Evolutionary conservation across 2,329 filamentous ascomycete species (phyloP).

Genomic region (Colletotrichum tropicale): DNA sequence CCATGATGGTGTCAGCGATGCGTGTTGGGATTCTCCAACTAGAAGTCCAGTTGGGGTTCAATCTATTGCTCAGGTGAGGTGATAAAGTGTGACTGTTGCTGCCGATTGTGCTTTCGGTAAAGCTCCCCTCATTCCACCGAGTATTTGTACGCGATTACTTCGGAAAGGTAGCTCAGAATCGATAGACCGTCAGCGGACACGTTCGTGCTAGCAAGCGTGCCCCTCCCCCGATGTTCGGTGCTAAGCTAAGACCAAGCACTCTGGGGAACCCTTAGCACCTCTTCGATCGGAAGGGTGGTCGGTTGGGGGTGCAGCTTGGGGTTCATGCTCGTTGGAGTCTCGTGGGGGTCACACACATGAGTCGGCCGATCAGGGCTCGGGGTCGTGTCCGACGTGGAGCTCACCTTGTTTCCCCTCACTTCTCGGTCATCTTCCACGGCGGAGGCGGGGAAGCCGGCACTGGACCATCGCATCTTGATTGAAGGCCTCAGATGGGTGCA

Average conservation of each 20-base stretch:
- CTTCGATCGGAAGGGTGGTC: background rate
- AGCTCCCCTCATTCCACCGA: background rate
- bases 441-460: slow-evolving; percentile 1
- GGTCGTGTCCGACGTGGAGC: background rate
- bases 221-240: background rate
- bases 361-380: background rate
- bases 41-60: background rate
- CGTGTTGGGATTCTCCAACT: background rate
- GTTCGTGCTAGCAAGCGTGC: background rate
- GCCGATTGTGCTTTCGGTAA: background rate
- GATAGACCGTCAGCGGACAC: background rate
- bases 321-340: background rate
- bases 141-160: background rate
- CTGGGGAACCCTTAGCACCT: background rate
- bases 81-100: background rate
- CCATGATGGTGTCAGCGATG: background rate
- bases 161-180: background rate
- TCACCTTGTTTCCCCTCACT: slow-evolving; percentile 4
- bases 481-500: background rate
- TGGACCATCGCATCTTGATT: background rate
- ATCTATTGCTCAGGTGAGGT: background rate
- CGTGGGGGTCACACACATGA: background rate
- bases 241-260: background rate
- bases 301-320: background rate
- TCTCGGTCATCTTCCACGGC: slow-evolving; percentile 4